Base-by-base conservation (phyloP, 75 land plant species). In the Chamaecyparis obtusa region DNA sequence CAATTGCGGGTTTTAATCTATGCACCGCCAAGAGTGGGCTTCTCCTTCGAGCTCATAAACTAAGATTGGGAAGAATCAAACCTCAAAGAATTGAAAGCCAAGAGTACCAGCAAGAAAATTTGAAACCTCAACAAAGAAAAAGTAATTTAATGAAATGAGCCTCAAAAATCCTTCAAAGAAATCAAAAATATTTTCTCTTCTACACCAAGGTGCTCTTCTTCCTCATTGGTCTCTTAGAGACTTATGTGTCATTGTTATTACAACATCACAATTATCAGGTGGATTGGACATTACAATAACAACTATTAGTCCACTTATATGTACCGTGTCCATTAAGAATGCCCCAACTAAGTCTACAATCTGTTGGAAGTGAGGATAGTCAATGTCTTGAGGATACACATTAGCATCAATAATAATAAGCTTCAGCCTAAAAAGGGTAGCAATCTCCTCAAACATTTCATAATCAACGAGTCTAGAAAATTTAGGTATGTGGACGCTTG, bases 361-460 rank as follows among this genome's bases (percentile, higher is more conserved):
- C 96, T 94, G 30, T 21, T 41, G 57, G 49, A 74, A 76, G 11
- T 91, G 92, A 71, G 96, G 92, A 86, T 95, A 95, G 77, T 96
- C 98, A 86, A 95, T 93, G 86, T 96, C 96, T 81, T 95, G 89
- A 51, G 95, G 93, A 89, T 96, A 94, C 67, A 95, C 98, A 91
- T 94, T 96, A 48, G 95, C 98, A 85, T 96, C 96, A 88, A 92
- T 92, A 88, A 96, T 96, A 27, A 96, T 91, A 55, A 96, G 93
- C 88, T 96, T 96, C 77, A 96, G 95, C 86, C 96, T 89, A 84
- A 96, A 95, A 64, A 95, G 86, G 71, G 54, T 87, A 72, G 97
- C 95, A 84, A 91, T 94, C 87, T 93, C 90, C 88, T 97, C 95
- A 81, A 97, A 94, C 91, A 91, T 93, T 39, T 95, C 96, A 85